Percentiles rank a stretch among this genome's conserved stretches.
Conservation (phyloP, 2,329 filamentous ascomycete species). For the Colletotrichum paranaense region DNA sequence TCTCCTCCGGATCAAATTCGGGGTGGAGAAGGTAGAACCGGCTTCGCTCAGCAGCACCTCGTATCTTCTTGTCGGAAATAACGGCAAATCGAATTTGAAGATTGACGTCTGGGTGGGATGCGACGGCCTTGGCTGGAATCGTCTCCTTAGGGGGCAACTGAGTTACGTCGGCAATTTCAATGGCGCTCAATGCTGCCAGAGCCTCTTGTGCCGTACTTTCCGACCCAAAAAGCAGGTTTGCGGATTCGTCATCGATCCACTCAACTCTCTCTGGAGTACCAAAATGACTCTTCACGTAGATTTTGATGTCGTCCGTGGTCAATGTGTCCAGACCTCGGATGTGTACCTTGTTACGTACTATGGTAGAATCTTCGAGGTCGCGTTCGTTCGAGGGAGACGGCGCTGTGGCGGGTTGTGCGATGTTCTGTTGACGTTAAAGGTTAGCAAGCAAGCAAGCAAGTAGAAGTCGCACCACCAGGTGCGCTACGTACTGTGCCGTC, state of each 20-base stretch:
- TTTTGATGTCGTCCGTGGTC: conserved; percentile 82
- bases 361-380: conserved; percentile 9
- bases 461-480: no score
- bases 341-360: conserved; percentile 73
- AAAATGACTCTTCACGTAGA: conserved; percentile 78
- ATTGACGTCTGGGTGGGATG: conserved; percentile 74
- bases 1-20: conserved; percentile 85
- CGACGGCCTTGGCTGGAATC: conserved; percentile 75
- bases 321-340: conserved; percentile 85
- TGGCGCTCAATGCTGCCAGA: conserved; percentile 62
- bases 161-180: conserved; percentile 64
- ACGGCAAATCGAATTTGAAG: conserved; percentile 82
- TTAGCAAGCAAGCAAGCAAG: conserved; percentile 9
- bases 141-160: conserved; percentile 71
- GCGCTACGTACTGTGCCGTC: not conserved
- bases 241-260: conserved; percentile 95
- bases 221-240: conserved; percentile 82
- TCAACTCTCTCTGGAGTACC: conserved; percentile 74
- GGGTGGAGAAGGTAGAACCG: conserved; percentile 94
- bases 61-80: conserved; percentile 81
- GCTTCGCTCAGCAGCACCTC: conserved; percentile 82
- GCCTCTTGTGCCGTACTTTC: conserved; percentile 65
- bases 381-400: not conserved
- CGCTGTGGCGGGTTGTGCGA: not conserved
- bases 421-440: not conserved